Conservation (phyloP, 1,139 yeast genomes). For the Hyphopichia pseudoburtonii region DNA sequence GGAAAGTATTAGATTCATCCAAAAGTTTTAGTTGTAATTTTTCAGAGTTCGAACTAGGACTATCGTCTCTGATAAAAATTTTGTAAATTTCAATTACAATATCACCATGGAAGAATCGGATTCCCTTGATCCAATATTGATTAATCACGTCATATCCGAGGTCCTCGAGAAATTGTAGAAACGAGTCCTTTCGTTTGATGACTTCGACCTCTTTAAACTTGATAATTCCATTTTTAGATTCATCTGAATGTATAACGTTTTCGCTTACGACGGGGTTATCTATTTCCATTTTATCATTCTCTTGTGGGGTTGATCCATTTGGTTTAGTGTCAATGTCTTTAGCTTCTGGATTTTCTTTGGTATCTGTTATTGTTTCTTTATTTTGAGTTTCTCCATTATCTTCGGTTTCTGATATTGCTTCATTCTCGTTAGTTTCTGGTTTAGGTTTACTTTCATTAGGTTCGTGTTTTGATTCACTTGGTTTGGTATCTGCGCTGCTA, state of each 20-base stretch:
- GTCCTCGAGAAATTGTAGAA: constrained; percentile 53
- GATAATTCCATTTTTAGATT: background rate
- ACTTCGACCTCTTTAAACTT: constrained; percentile 5
- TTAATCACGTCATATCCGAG: constrained; percentile 70
- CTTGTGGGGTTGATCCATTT: no score
- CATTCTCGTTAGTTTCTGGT: background rate
- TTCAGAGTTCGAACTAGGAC: constrained; percentile 9
- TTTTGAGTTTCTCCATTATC: background rate
- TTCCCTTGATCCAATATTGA: constrained; percentile 68
- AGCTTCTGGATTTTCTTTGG: constrained; percentile 3
- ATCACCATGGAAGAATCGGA: constrained; percentile 63
- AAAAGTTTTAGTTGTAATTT: constrained; percentile 43
- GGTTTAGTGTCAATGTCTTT: constrained; percentile 1
- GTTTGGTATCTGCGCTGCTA: background rate
- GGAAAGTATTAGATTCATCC: constrained; percentile 57
- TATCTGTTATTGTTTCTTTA: background rate
- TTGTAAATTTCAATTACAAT: constrained; percentile 61
- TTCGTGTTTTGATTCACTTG: no score
- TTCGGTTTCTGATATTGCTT: constrained; percentile 2
- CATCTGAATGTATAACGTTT: background rate
- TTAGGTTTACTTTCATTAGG: constrained; percentile 3
- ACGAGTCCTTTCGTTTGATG: constrained; percentile 31
- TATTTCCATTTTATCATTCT: no score
- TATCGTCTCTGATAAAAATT: constrained; percentile 44
- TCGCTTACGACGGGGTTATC: no score